Base-by-base conservation (phyloP, 129 eudicot species). In the Smallanthus sonchifolius region DNA sequence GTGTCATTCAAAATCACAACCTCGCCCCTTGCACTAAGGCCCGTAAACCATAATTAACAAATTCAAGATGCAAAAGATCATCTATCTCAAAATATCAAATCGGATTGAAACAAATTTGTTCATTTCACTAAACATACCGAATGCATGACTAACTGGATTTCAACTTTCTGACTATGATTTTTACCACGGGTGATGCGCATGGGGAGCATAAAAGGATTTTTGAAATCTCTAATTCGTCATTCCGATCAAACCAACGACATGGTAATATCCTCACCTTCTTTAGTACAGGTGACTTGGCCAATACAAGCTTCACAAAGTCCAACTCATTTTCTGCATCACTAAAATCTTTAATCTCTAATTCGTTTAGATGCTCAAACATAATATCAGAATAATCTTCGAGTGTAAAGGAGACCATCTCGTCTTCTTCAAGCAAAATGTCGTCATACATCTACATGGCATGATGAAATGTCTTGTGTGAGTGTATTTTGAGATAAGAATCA, bases 81-180 rank as follows among this genome's bases (percentile, higher is more conserved):
- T 59, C 38, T 56, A n/a, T 37, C 20, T 55, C 38, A 71, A 37
- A 54, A 69, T 19, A 47, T 42, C 47, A 73, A 44, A 68, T 16
- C 35, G 4, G 10, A 7, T 47, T 6, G 5, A 11, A 45, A 7
- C n/a, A 17, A 28, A 16, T 10, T 15, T 39, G 8, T 30, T 65
- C 42, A 49, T 69, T 20, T 32, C 7, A 54, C 30, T 54, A 54
- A 7, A 54, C 24, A 51, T 44, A 16, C 8, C 7, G 62, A 10
- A 1, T 34, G 17, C 37, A 68, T 34, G 45, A 62, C 82, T 49
- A 78, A 4, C 40, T 32, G n/a, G n/a, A 65, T 79, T 86, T 90
- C 4, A 83, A 68, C 84, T 90, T 92, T 24, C 96, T 4, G 9
- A 51, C 57, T n/a, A 15, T 7, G 34, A 54, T 19, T 7, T 54